phyloP scores from a whole-genome alignment of 2,329 filamentous ascomycete genomes.

The Claviceps spartinae region DNA sequence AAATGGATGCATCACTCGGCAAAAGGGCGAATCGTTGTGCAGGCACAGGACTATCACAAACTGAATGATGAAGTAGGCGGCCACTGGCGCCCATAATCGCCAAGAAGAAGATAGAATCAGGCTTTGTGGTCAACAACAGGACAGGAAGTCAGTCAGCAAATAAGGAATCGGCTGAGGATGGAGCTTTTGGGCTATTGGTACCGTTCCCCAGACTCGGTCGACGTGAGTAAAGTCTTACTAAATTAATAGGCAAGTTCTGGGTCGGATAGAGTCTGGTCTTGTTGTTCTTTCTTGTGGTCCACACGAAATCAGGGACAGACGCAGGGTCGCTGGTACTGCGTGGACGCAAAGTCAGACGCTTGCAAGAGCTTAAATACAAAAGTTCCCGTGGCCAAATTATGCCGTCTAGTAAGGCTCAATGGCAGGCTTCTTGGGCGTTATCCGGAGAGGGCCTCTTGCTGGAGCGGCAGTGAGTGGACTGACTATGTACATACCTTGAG shows the following conservation, averaged over 20 bases:
- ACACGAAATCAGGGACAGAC: not conserved
- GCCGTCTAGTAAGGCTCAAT: constrained; percentile 23
- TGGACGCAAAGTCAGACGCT: constrained; percentile 21
- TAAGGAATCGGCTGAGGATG: not conserved
- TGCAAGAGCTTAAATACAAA: constrained; percentile 23
- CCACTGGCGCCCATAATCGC: constrained; percentile 25
- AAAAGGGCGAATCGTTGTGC: constrained; percentile 19
- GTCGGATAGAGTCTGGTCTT: constrained; percentile 4
- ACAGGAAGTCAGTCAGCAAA: constrained; percentile 8
- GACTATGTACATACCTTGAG: not conserved
- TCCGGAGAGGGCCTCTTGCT: constrained; percentile 11
- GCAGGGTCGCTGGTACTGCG: constrained; percentile 3
- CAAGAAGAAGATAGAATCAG: constrained; percentile 16
- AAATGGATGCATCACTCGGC: constrained; percentile 24
- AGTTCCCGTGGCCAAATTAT: constrained; percentile 26
- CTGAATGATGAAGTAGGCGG: constrained; percentile 17
- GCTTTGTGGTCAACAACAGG: constrained; percentile 6
- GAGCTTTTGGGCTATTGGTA: constrained; percentile 8
- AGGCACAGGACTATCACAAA: constrained; percentile 18
- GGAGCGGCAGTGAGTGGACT: constrained; percentile 3
- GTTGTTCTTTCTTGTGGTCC: not conserved
- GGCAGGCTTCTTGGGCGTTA: constrained; percentile 13
- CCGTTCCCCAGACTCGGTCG: constrained; percentile 11
- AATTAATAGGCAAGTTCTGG: constrained; percentile 8
- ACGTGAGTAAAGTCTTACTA: constrained; percentile 8